phyloP scores from a whole-genome alignment of 2,329 filamentous ascomycete species.

The Chrysoporthe puriensis region DNA sequence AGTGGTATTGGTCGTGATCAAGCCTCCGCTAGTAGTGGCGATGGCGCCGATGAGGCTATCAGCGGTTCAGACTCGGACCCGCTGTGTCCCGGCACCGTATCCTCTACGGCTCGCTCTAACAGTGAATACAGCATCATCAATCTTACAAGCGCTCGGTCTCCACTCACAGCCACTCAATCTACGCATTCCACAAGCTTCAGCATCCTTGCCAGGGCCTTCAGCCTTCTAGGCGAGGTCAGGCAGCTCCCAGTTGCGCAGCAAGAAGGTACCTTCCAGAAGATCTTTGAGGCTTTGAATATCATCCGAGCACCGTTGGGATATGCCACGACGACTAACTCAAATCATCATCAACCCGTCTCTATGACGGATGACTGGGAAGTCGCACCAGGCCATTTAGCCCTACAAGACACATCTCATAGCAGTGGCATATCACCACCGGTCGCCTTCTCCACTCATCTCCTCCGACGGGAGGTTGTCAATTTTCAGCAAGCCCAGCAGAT shows the following conservation, averaged over 20 bases:
- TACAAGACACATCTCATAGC: neutral
- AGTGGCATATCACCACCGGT: neutral
- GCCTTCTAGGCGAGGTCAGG: slow-evolving; percentile 12
- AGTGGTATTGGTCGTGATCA: neutral
- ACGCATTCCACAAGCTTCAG: neutral
- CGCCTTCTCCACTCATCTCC: slow-evolving; percentile 12
- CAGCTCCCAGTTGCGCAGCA: neutral
- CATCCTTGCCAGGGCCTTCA: neutral
- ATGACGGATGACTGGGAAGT: slow-evolving; percentile 15
- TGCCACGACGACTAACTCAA: neutral
- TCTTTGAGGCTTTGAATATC: neutral
- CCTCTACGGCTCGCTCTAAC: neutral
- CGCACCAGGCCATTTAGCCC: slow-evolving; percentile 8
- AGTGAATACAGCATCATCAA: neutral
- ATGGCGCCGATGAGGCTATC: neutral
- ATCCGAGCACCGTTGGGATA: neutral
- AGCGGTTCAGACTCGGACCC: neutral
- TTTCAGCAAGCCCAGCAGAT: slow-evolving; percentile 8
- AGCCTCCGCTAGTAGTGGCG: neutral
- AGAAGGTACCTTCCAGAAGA: neutral
- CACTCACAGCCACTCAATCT: neutral
- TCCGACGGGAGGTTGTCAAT: slow-evolving; percentile 7
- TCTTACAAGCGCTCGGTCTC: neutral
- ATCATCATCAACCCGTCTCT: neutral
- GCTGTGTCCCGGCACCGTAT: neutral